Evolutionary conservation across 2,329 filamentous ascomycete species (phyloP).

Genomic region (Colletotrichum tabaci): DNA sequence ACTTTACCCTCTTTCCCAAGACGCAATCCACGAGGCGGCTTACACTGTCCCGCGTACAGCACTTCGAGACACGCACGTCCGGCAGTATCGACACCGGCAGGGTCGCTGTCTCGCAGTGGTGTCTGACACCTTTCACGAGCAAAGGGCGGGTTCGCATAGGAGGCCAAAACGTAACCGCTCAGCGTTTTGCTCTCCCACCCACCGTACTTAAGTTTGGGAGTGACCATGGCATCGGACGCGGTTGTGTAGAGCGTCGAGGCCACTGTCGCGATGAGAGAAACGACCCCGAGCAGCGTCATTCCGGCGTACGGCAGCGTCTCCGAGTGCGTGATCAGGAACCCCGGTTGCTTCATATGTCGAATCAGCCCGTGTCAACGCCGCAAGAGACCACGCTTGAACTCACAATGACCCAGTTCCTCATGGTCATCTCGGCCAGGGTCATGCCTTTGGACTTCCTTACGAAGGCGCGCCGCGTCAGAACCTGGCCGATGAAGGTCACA

Average conservation of each 20-base stretch:
- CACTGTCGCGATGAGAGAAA: conserved; percentile 76
- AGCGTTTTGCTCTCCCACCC: conserved; percentile 65
- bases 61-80: conserved; percentile 76
- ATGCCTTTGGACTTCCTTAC: conserved; percentile 73
- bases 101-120: conserved; percentile 67
- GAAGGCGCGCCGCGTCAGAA: conserved; percentile 79
- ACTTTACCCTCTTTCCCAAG: background rate
- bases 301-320: conserved; percentile 76
- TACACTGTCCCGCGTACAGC: conserved; percentile 76
- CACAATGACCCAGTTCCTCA: conserved; percentile 80
- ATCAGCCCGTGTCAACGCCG: background rate
- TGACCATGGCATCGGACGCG: conserved; percentile 81
- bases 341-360: conserved; percentile 66
- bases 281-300: conserved; percentile 72
- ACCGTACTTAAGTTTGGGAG: conserved; percentile 78
- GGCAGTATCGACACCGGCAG: conserved; percentile 45
- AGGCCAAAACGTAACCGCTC: conserved; percentile 69
- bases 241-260: conserved; percentile 82
- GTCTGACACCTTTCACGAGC: conserved; percentile 71
- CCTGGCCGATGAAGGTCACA: conserved; percentile 81
- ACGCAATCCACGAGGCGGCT: conserved; percentile 32
- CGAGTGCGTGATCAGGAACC: conserved; percentile 79
- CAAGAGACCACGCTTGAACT: conserved; percentile 26
- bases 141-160: conserved; percentile 75
- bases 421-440: conserved; percentile 82